Base-by-base conservation (phyloP, 768 basidiomycete species). In the Russula virescens region DNA sequence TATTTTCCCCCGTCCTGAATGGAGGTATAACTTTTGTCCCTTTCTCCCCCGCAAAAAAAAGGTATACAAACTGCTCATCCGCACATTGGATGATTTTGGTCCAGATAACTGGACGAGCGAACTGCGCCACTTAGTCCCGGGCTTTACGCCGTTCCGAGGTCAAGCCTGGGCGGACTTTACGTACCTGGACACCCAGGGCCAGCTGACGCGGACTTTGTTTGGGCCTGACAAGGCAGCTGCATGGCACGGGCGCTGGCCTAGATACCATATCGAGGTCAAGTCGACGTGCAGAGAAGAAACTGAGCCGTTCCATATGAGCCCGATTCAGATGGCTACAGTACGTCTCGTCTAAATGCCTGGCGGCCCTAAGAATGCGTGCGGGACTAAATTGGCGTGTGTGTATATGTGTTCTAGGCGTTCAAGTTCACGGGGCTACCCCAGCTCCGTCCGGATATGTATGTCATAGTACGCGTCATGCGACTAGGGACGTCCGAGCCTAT, bases 191-290 rank as follows among this genome's bases (percentile, higher is more conserved):
- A 34, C 31, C 8, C 31, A 55, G 1, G 72, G 72, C n/a, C 40
- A 54, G 2, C 52, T 73, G 26, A 73, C 72, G 9, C 60, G 56
- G 18, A 21, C 31, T 10, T 55, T 68, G 53, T 67, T 63, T 23
- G 68, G 71, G 4, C 42, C 58, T 6, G 63, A 62, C 50, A 58
- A 60, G 38, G 54, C 28, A 19, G 34, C 65, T 1, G 13, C 9
- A n/a, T 71, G 69, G 70, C 58, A 57, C 1, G 65, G 51, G 18
- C 58, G 43, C 11, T 69, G 71, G 69, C 72, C 72, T 9, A 63
- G 48, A 26, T 73, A 70, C 55, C 62, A 73, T 48, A 61, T 73
- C 23, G 72, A 73, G 57, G 71, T 73, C 53, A 73, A 73, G 62
- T 57, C 72, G 2, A 70, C 72, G 28, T 56, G 63, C 2, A 55